Evolutionary conservation across 345 rosid genomes (phyloP), one percentile per base, ranked within the genome.

Genomic region (Dipteronia dyeriana): DNA sequence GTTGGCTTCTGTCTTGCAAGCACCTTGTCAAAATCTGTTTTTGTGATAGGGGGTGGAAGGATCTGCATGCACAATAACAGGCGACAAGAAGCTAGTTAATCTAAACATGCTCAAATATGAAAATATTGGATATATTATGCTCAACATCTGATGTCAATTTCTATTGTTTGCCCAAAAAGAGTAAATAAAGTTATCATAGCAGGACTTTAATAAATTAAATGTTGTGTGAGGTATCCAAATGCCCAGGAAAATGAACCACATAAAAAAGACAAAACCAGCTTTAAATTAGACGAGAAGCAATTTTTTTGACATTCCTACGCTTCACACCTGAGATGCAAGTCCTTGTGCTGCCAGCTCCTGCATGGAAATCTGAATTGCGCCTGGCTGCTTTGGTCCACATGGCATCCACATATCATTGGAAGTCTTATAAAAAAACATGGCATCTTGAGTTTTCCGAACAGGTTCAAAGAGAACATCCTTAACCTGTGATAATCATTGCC

Each of bases 381-480:
- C 95, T 11, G 68, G 87, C 73, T 92, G 97, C 82, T 86, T 92
- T 60, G 97, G 95, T 73, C 95, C 98, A 85, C 97, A 94, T 17
- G 98, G 98, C 67, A 92, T 84, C 94, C 89, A 94, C 88, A 87
- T 80, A 68, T 78, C 97, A 79, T 87, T 80, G 49, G 91, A 38
- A 43, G 90, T 82, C 81, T 91, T 86, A 61, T 77, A 70, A 45
- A 94, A 94, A 80, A 73, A 94, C 97, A 91, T 90, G 17, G 98
- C 98, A 83, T 94, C 97, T 71, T 89, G 95, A 8, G 97, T 92
- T 84, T 94, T 91, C 49, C 98, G 94, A 73, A 94, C 98, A 66
- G 98, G 98, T 78, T 94, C 97, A 76, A 94, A 94, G 10, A 94
- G 90, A 68, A 94, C 98, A 83, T 92, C 98, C 78, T 91, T 94